A percentile compares a stretch with the other conserved stretches of the same genome.
phyloP scores from a whole-genome alignment of 371 early-diverging fungal species.

The Gilbertella persicaria region DNA sequence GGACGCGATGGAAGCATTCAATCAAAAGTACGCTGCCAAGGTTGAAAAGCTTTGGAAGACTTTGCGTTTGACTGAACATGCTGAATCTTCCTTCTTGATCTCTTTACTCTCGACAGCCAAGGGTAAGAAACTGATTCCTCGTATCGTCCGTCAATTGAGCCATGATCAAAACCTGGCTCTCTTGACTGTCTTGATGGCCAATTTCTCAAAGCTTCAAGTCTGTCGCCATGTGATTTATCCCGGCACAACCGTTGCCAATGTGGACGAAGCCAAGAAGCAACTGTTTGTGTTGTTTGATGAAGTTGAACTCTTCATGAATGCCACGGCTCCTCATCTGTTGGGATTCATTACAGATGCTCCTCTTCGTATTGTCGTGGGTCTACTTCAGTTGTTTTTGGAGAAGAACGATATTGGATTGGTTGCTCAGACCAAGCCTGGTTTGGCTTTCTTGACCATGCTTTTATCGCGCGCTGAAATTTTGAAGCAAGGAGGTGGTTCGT shows the following conservation, averaged over 20 bases:
- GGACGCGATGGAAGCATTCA: conserved; percentile 23
- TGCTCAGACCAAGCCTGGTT: conserved; percentile 82
- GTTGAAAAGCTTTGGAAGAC: conserved; percentile 66
- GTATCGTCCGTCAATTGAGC: conserved; percentile 76
- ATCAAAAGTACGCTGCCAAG: conserved; percentile 54
- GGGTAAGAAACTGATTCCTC: conserved; percentile 85
- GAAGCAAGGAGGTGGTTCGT: conserved; percentile 73
- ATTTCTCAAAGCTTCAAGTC: conserved; percentile 85
- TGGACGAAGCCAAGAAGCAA: conserved; percentile 50
- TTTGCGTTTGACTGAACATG: conserved; percentile 28
- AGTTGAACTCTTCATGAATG: conserved; percentile 83
- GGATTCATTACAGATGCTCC: conserved; percentile 82
- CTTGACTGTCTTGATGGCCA: conserved; percentile 75
- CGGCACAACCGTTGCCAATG: conserved; percentile 47
- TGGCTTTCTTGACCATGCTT: conserved; percentile 88
- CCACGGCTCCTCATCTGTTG: conserved; percentile 80
- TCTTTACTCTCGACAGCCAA: conserved; percentile 76
- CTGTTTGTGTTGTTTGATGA: conserved; percentile 53
- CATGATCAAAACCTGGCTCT: conserved; percentile 79
- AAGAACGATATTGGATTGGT: conserved; percentile 85
- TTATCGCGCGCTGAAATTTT: conserved; percentile 89
- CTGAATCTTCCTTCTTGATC: conserved; percentile 39
- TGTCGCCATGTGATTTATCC: conserved; percentile 69
- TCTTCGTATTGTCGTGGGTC: conserved; percentile 73
- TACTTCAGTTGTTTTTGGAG: conserved; percentile 81